Evolutionary conservation across 257 asterid species (phyloP).

Genomic region (Fraxinus quadrangulata): DNA sequence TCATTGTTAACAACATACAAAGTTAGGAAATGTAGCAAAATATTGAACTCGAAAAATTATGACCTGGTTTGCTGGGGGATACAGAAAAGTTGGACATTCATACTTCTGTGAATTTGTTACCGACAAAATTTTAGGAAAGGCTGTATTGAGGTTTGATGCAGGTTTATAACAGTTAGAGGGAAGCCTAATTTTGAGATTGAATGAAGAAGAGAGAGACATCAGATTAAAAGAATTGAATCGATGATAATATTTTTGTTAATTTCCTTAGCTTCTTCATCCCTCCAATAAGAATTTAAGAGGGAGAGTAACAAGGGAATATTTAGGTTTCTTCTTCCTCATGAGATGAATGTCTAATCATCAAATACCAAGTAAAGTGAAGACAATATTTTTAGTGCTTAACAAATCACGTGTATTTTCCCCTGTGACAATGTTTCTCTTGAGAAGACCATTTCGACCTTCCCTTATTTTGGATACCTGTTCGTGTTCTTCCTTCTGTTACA

Average conservation of each 20-base stretch:
- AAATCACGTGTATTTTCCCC: neutral
- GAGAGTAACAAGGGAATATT: slow-evolving; percentile 50
- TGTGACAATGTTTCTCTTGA: neutral
- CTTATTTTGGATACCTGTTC: neutral
- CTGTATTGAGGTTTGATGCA: slow-evolving; percentile 18
- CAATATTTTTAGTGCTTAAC: neutral
- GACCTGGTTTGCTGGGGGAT: slow-evolving; percentile 72
- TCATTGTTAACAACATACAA: neutral
- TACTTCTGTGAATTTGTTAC: slow-evolving; percentile 36
- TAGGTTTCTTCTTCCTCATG: slow-evolving; percentile 75
- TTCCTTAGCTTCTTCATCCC: slow-evolving; percentile 5
- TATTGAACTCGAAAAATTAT: neutral
- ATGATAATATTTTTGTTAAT: neutral
- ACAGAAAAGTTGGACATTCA: slow-evolving; percentile 35
- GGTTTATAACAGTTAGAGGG: slow-evolving; percentile 31
- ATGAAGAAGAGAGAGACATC: slow-evolving; percentile 51
- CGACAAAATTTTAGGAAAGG: slow-evolving; percentile 27
- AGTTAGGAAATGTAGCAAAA: neutral
- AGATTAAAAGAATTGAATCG: slow-evolving; percentile 2
- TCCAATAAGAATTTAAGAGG: slow-evolving; percentile 44
- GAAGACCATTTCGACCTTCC: neutral
- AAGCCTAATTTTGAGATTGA: slow-evolving; percentile 31
- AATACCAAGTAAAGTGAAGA: slow-evolving; percentile 16
- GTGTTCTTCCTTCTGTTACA: neutral
- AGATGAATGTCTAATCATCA: slow-evolving; percentile 23